Conservation (phyloP, 305 asterid species). For the Stenogyne calaminthoides region DNA sequence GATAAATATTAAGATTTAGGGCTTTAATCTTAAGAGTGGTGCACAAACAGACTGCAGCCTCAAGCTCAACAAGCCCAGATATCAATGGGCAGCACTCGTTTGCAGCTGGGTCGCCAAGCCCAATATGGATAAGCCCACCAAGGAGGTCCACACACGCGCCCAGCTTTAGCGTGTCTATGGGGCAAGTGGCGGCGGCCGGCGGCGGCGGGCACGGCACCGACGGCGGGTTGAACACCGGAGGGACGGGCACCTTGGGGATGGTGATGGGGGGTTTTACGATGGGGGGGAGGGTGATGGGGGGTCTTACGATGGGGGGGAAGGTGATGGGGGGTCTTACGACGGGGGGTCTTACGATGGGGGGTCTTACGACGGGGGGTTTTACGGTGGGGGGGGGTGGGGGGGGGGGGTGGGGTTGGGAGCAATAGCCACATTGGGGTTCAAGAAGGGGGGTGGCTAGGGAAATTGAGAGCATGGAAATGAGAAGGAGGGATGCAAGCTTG, state of each 20-base stretch:
- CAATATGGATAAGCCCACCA: slow-evolving; percentile 53
- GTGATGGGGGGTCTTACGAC: neutral
- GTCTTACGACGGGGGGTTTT: slow-evolving; percentile 4
- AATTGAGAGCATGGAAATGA: slow-evolving; percentile 39
- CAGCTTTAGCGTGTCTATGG: slow-evolving; percentile 53
- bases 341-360: slow-evolving; percentile 26
- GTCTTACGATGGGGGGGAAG: slow-evolving; percentile 17
- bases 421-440: slow-evolving; percentile 47
- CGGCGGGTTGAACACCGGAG: slow-evolving; percentile 36
- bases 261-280: slow-evolving; percentile 10
- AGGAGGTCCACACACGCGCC: slow-evolving; percentile 70
- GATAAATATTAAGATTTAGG: slow-evolving; percentile 48
- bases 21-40: slow-evolving; percentile 58
- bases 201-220: slow-evolving; percentile 38
- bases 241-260: slow-evolving; percentile 19
- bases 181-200: slow-evolving; percentile 39
- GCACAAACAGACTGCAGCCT: slow-evolving; percentile 64
- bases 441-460: slow-evolving; percentile 35
- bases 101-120: slow-evolving; percentile 59
- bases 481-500: slow-evolving; percentile 35
- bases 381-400: slow-evolving; percentile 30
- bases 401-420: slow-evolving; percentile 39
- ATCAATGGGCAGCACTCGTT: slow-evolving; percentile 62
- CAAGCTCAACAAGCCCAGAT: slow-evolving; percentile 52
- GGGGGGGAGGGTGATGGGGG: no score